Percentiles rank a stretch among this genome's conserved stretches.
These are phyloP conservation scores for Viola pubescens DNA, from an alignment of 441 rosid species.

Conservation along the genomic window DNA sequence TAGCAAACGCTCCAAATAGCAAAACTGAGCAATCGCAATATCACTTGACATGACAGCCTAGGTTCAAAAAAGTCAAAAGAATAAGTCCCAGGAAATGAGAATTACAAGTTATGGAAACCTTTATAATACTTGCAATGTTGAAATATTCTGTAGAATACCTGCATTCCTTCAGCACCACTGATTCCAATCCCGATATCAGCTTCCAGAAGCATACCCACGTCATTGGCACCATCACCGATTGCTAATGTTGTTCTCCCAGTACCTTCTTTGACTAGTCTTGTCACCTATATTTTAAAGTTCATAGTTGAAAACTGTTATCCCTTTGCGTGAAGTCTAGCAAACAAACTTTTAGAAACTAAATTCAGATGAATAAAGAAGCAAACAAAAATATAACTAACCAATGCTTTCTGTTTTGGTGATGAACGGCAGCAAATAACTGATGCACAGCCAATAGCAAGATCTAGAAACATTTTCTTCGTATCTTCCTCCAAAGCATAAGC, in stretches of 20 bases:
- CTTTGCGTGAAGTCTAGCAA: too few relatives aligned
- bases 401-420: conserved; percentile 96
- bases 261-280: conserved; percentile 67
- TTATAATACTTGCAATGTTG: neutral
- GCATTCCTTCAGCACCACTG: conserved; percentile 97
- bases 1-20: conserved; percentile 71
- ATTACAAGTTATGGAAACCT: neutral
- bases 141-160: conserved; percentile 35
- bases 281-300: conserved; percentile 40
- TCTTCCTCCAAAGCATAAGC: conserved; percentile 74
- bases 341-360: neutral
- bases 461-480: conserved; percentile 55
- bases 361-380: neutral
- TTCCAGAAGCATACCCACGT: conserved; percentile 98
- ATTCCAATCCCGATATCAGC: conserved; percentile 93
- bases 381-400: conserved; percentile 40
- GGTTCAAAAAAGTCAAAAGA: conserved; percentile 9
- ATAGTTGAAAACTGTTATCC: neutral
- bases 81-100: conserved; percentile 11
- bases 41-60: conserved; percentile 98
- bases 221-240: conserved; percentile 96
- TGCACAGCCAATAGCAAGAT: conserved; percentile 80
- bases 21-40: conserved; percentile 75
- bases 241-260: conserved; percentile 75
- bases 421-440: conserved; percentile 97